These are phyloP conservation scores for Stephanodiscus minutulus DNA, from an alignment of 108 stramenopile species.

Conservation along the genomic window DNA sequence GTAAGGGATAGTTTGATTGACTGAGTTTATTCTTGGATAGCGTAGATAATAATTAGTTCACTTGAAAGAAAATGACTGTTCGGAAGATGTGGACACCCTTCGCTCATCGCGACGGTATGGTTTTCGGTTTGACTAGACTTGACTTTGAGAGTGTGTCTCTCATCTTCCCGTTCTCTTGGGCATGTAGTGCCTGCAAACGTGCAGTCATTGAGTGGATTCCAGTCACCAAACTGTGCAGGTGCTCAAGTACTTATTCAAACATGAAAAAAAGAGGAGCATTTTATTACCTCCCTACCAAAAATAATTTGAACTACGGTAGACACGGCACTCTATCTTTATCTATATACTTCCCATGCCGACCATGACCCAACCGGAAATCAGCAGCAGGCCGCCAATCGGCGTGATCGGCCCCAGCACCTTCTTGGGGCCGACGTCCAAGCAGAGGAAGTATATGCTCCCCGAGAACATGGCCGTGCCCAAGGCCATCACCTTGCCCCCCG, in stretches of 20 bases:
- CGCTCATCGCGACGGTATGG: too few relatives aligned
- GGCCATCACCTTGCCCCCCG: constrained; percentile 71
- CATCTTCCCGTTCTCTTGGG: too few relatives aligned
- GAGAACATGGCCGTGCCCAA: constrained; percentile 76
- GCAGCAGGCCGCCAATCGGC: constrained; percentile 85
- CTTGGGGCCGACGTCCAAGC: constrained; percentile 76
- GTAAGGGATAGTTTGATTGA: background rate
- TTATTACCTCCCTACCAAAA: background rate
- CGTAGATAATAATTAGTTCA: background rate
- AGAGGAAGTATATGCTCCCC: constrained; percentile 75
- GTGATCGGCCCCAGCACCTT: constrained; percentile 78
- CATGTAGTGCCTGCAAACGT: too few relatives aligned
- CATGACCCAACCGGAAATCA: constrained; percentile 84
- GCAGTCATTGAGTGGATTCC: too few relatives aligned
- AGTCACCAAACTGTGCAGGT: too few relatives aligned
- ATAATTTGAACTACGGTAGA: background rate
- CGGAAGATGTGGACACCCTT: background rate
- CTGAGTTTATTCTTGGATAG: background rate
- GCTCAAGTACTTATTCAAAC: too few relatives aligned
- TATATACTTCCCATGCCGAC: constrained; percentile 40
- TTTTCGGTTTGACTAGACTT: too few relatives aligned
- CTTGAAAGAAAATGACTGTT: background rate
- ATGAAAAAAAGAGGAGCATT: too few relatives aligned
- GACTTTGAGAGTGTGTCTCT: too few relatives aligned
- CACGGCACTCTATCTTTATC: too few relatives aligned